Evolutionary conservation across 176 grass and related monocot genomes (phyloP).

Genomic region (Puya raimondii): DNA sequence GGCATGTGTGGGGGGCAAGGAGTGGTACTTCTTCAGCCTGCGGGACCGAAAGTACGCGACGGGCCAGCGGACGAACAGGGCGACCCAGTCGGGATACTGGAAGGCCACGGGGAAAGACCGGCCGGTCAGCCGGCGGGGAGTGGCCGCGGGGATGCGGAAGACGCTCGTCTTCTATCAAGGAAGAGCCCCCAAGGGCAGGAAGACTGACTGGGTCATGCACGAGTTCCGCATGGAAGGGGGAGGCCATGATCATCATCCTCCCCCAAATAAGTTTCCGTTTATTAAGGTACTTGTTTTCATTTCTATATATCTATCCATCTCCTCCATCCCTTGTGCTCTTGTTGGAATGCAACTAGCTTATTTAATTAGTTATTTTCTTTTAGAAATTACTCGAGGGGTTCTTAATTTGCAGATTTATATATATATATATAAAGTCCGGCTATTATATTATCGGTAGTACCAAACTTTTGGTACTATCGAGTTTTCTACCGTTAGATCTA

Average conservation of each 20-base stretch:
- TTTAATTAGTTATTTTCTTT: no score
- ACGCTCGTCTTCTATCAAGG: conserved; percentile 92
- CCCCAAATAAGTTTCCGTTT: conserved; percentile 32
- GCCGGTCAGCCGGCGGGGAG: conserved; percentile 43
- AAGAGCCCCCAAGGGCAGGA: conserved; percentile 82
- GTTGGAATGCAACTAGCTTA: no score
- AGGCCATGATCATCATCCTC: conserved; percentile 15
- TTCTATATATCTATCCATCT: no score
- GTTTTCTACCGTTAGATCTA: no score
- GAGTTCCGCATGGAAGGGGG: conserved; percentile 69
- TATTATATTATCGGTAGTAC: no score
- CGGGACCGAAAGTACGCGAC: conserved; percentile 88
- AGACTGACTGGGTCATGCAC: conserved; percentile 98
- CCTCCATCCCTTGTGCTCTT: no score
- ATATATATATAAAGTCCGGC: neutral
- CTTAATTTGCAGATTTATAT: no score
- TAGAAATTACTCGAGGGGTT: no score
- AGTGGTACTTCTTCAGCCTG: conserved; percentile 89
- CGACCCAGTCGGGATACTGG: conserved; percentile 84
- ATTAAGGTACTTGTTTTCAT: conserved; percentile 33
- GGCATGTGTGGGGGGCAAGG: conserved; percentile 77
- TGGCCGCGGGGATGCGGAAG: conserved; percentile 83
- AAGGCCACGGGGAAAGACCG: conserved; percentile 91
- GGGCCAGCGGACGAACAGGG: conserved; percentile 73
- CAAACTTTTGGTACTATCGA: no score